Evolutionary conservation across 176 grass and related monocot genomes (phyloP).

Genomic region (Eremochloa ophiuroides): DNA sequence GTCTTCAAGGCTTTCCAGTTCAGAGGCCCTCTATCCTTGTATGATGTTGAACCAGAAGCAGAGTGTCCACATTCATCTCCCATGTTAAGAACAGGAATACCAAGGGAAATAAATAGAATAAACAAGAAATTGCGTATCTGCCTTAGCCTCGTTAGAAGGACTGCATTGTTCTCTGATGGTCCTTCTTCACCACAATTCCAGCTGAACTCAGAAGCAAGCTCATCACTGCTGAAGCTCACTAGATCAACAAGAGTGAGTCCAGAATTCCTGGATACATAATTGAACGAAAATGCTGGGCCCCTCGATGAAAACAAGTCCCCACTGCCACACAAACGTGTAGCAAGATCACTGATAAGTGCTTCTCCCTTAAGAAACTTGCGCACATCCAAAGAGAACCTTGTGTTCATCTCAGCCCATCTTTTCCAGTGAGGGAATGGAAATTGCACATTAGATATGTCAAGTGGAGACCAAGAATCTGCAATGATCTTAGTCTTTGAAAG

Average conservation of each 20-base stretch:
- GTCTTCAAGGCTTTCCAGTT: constrained; percentile 70
- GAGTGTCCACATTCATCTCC: constrained; percentile 83
- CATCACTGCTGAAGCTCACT: constrained; percentile 65
- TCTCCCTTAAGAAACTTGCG: constrained; percentile 79
- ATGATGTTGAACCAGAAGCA: constrained; percentile 56
- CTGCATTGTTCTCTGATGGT: constrained; percentile 43
- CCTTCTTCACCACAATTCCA: constrained; percentile 98
- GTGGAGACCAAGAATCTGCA: constrained; percentile 81
- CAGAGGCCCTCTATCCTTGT: constrained; percentile 57
- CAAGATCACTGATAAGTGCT: constrained; percentile 64
- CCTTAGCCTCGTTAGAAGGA: constrained; percentile 74
- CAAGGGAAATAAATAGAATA: constrained; percentile 78
- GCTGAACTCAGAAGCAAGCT: constrained; percentile 65
- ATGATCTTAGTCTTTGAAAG: constrained; percentile 90
- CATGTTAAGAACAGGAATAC: constrained; percentile 85
- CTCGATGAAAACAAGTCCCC: constrained; percentile 75
- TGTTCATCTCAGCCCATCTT: constrained; percentile 84
- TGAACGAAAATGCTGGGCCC: constrained; percentile 85
- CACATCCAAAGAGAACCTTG: constrained; percentile 63
- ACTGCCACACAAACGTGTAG: constrained; percentile 85
- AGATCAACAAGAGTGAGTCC: constrained; percentile 84
- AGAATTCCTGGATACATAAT: constrained; percentile 82
- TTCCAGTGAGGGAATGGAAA: constrained; percentile 94
- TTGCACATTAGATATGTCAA: constrained; percentile 53
- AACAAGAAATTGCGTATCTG: constrained; percentile 87